Percentiles rank a stretch among this genome's conserved stretches.
Evolutionary conservation across 2,329 filamentous ascomycete genomes (phyloP).

Genomic region (Venturia nashicola): DNA sequence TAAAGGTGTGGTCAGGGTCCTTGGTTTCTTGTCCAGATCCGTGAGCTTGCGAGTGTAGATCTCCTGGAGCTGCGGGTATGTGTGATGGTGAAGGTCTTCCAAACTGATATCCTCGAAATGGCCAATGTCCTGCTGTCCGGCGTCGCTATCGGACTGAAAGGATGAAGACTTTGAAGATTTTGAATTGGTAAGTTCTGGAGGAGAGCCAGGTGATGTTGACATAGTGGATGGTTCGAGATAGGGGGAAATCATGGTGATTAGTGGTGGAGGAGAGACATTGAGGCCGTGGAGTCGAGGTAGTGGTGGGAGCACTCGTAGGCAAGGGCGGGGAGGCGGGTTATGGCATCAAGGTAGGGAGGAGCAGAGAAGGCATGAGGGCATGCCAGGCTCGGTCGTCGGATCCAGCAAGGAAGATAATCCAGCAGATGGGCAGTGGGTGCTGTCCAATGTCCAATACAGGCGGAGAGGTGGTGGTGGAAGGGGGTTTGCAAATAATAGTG

Average conservation of each 20-base stretch:
- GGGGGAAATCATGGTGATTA: constrained; percentile 1
- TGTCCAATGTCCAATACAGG: no score
- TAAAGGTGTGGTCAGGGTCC: not conserved
- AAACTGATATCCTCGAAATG: constrained; percentile 93
- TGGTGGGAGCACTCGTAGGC: constrained; percentile 1
- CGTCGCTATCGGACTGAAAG: constrained; percentile 64
- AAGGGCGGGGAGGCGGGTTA: constrained; percentile 10
- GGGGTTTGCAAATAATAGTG: no score
- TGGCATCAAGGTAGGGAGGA: not conserved
- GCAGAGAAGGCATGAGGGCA: not conserved
- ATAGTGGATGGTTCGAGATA: constrained; percentile 6
- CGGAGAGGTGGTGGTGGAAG: not conserved
- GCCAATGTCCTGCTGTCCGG: constrained; percentile 50
- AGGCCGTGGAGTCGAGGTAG: constrained; percentile 16
- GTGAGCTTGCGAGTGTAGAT: constrained; percentile 4
- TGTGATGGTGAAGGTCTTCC: constrained; percentile 47
- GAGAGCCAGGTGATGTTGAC: constrained; percentile 44
- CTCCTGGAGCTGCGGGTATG: not conserved
- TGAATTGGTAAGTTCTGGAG: constrained; percentile 67
- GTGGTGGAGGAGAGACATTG: not conserved
- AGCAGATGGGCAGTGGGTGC: no score
- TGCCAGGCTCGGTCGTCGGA: no score
- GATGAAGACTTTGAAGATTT: constrained; percentile 89
- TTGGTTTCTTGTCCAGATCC: not conserved
- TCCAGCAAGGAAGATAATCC: no score